Conservation (phyloP, 768 basidiomycete genomes). For the Pleurotus citrinopileatus region DNA sequence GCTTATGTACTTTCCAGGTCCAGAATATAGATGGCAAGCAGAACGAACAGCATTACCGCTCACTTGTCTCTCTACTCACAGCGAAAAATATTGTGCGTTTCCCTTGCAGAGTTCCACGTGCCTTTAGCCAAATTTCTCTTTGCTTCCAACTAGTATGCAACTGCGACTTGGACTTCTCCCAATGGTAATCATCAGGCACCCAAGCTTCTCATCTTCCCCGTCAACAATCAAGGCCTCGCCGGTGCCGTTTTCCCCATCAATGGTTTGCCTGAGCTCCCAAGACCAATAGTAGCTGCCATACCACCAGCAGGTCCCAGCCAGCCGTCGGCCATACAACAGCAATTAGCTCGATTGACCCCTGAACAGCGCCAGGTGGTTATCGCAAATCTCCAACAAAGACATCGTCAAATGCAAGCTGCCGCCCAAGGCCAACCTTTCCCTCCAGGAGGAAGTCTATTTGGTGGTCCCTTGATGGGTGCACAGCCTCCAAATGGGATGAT, state of each 20-base stretch:
- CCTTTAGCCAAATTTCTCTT: no score
- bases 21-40: slow-evolving; percentile 26
- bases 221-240: slow-evolving; percentile 18
- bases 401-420: no score
- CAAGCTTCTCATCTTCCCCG: slow-evolving; percentile 37
- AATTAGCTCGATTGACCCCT: not conserved
- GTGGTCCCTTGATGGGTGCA: no score
- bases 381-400: not conserved
- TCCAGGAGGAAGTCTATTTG: no score
- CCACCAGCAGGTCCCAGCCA: no score
- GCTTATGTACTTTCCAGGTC: slow-evolving; percentile 39
- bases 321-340: not conserved
- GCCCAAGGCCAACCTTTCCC: no score
- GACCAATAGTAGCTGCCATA: slow-evolving; percentile 15
- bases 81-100: slow-evolving; percentile 44
- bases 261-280: slow-evolving; percentile 37
- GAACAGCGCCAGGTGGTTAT: not conserved
- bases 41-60: slow-evolving; percentile 42
- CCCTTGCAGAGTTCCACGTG: not conserved
- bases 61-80: slow-evolving; percentile 38
- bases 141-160: slow-evolving; percentile 31
- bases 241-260: slow-evolving; percentile 36
- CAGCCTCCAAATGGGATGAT: no score
- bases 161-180: slow-evolving; percentile 33
- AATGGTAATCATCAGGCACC: slow-evolving; percentile 24